These are phyloP conservation scores for Middelhovenomyces tepae DNA, from an alignment of 805 yeast species.

Conservation along the genomic window DNA sequence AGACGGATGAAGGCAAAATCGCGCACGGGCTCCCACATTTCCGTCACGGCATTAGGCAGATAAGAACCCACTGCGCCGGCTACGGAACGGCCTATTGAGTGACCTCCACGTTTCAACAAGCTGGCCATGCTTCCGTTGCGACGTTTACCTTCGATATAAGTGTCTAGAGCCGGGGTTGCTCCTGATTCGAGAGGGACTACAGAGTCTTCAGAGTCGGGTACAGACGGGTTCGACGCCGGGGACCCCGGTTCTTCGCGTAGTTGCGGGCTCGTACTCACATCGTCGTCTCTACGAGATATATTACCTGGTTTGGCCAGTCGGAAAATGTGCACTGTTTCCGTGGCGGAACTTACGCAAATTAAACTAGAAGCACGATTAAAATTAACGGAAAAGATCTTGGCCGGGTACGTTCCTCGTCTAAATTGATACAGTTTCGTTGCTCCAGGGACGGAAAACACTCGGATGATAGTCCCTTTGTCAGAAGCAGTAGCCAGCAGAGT, in stretches of 20 bases:
- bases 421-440: slow-evolving; percentile 55
- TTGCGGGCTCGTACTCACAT: no score
- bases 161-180: slow-evolving; percentile 7
- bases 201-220: no score
- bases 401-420: slow-evolving; percentile 79
- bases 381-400: slow-evolving; percentile 64
- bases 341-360: slow-evolving; percentile 76
- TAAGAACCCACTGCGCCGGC: slow-evolving; percentile 88
- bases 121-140: slow-evolving; percentile 14
- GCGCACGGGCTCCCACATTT: slow-evolving; percentile 80
- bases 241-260: no score
- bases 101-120: slow-evolving; percentile 28
- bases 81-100: slow-evolving; percentile 28
- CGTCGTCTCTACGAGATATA: not conserved
- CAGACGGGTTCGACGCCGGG: slow-evolving; percentile 1
- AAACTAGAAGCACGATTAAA: slow-evolving; percentile 65
- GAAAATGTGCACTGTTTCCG: slow-evolving; percentile 90
- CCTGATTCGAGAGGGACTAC: no score
- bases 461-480: slow-evolving; percentile 77
- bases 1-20: slow-evolving; percentile 70
- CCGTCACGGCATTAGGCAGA: slow-evolving; percentile 68
- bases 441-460: slow-evolving; percentile 63
- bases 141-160: slow-evolving; percentile 9
- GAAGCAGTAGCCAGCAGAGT: slow-evolving; percentile 81
- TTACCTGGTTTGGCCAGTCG: slow-evolving; percentile 44